phyloP scores from a whole-genome alignment of 495 filamentous ascomycete genomes.

The Opeltia flavorubescens region DNA sequence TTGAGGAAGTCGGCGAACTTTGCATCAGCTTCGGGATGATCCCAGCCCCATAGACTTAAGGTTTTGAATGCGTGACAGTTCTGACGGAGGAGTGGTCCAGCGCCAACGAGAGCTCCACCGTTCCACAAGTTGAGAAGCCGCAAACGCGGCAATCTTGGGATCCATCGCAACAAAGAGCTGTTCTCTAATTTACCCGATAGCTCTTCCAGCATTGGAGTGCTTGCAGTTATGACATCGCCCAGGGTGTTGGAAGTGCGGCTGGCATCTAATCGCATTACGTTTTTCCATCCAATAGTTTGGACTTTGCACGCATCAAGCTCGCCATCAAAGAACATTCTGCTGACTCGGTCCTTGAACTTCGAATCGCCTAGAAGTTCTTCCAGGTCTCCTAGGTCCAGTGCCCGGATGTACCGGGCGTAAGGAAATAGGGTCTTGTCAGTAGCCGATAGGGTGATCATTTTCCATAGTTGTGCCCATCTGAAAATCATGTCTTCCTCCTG shows the following conservation, averaged over 20 bases:
- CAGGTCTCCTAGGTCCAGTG: conserved; percentile 48
- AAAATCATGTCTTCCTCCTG: conserved; percentile 14
- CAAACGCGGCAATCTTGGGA: conserved; percentile 29
- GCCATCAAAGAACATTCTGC: conserved; percentile 34
- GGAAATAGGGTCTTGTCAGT: conserved; percentile 48
- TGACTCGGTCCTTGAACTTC: conserved; percentile 23
- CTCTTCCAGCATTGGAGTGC: conserved; percentile 37
- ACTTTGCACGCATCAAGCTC: conserved; percentile 23
- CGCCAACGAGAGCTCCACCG: conserved; percentile 40
- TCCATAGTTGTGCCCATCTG: conserved; percentile 53
- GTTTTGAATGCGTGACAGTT: conserved; percentile 48
- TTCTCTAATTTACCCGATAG: conserved; percentile 23
- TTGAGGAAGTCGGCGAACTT: conserved; percentile 44
- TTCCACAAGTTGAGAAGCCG: conserved; percentile 39
- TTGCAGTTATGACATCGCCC: conserved; percentile 32
- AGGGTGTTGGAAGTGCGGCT: conserved; percentile 23
- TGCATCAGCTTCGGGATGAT: conserved; percentile 29
- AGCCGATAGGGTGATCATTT: conserved; percentile 53
- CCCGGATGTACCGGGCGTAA: conserved; percentile 54
- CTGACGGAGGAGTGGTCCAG: conserved; percentile 34
- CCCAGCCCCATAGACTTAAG: conserved; percentile 43
- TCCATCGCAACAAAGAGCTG: conserved; percentile 27
- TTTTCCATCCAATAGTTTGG: conserved; percentile 6
- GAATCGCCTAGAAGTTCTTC: conserved; percentile 41
- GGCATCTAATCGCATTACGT: conserved; percentile 7